Conservation (phyloP, 768 basidiomycete species). For the Gyrodon lividus region DNA sequence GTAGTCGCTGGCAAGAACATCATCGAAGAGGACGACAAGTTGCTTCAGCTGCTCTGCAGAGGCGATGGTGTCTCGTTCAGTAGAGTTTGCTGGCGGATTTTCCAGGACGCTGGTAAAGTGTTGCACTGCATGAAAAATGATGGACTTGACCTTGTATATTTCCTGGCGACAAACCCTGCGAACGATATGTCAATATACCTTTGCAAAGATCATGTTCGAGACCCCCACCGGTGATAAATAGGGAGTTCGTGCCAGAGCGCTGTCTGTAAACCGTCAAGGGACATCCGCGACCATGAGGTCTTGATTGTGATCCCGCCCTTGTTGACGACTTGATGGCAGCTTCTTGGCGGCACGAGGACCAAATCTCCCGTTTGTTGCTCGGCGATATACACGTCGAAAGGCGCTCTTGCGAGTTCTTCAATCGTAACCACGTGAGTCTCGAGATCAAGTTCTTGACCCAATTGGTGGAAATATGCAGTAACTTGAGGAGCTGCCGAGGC, state of each 20-base stretch:
- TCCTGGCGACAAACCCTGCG: conserved; percentile 77
- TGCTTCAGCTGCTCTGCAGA: conserved; percentile 27
- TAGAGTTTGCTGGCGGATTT: conserved; percentile 1
- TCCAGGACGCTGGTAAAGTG: conserved; percentile 27
- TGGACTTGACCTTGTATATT: conserved; percentile 71
- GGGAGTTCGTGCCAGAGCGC: conserved; percentile 75
- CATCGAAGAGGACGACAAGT: conserved; percentile 48
- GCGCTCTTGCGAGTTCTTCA: conserved; percentile 61
- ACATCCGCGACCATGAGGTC: conserved; percentile 87
- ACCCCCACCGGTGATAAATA: conserved; percentile 68
- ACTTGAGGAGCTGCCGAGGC: conserved; percentile 54
- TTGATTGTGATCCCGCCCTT: conserved; percentile 79
- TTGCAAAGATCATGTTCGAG: too few relatives aligned
- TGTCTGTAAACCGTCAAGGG: conserved; percentile 52
- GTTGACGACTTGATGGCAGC: conserved; percentile 85
- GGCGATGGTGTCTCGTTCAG: not conserved
- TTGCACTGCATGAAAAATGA: conserved; percentile 54
- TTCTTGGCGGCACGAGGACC: conserved; percentile 76
- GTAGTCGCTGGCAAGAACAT: conserved; percentile 44
- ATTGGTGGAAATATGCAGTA: conserved; percentile 53
- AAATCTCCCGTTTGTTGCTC: conserved; percentile 78
- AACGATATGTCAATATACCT: not conserved
- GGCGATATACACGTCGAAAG: conserved; percentile 66
- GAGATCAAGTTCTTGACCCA: conserved; percentile 57
- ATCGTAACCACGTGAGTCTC: conserved; percentile 66